Conservation (phyloP, 2,329 filamentous ascomycete species). For the Claviceps sp. region DNA sequence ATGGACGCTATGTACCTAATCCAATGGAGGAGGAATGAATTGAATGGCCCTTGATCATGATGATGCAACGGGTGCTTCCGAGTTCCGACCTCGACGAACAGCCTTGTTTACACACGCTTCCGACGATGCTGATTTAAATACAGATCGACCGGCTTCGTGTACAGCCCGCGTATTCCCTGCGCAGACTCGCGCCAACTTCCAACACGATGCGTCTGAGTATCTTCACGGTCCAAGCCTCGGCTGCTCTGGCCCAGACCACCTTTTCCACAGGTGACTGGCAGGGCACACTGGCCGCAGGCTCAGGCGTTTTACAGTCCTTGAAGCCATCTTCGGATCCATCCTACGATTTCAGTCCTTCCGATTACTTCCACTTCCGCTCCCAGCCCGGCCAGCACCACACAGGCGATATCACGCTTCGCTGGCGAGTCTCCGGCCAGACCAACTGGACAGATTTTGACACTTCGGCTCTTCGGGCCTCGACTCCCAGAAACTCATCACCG, state of each 20-base stretch:
- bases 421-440: constrained; percentile 25
- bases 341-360: constrained; percentile 39
- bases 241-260: not conserved
- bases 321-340: not conserved
- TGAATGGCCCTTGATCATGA: no score
- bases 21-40: no score
- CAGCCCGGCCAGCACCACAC: constrained; percentile 43
- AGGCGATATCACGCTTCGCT: constrained; percentile 43
- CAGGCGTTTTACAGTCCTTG: not conserved
- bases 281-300: not conserved
- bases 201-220: not conserved
- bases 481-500: constrained; percentile 4
- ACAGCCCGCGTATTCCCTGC: no score
- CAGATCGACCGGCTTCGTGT: not conserved
- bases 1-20: no score
- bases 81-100: no score
- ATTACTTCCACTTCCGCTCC: constrained; percentile 32
- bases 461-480: constrained; percentile 14
- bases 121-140: no score
- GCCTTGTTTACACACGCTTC: no score
- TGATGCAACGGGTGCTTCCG: no score
- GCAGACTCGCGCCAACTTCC: not conserved
- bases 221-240: not conserved
- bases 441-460: constrained; percentile 36
- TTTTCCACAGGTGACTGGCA: constrained; percentile 1